These are phyloP conservation scores for Globisporangium megalacanthum DNA, from an alignment of 352 stramenopile species.

Conservation along the genomic window DNA sequence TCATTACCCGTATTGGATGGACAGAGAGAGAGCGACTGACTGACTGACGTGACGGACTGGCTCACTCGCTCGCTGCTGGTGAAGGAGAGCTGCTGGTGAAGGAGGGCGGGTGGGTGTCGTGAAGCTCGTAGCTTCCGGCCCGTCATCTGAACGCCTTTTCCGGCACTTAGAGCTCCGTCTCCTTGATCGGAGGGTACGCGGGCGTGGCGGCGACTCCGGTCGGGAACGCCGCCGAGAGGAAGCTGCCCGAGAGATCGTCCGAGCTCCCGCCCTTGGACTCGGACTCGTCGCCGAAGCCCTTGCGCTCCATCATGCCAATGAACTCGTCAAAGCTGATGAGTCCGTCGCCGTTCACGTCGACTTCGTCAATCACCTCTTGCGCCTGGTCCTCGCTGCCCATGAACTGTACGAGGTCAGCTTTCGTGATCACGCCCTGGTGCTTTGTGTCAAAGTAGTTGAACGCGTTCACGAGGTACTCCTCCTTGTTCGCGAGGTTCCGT, in stretches of 20 bases:
- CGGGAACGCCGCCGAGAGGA: conserved; percentile 36
- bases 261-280: conserved; percentile 40
- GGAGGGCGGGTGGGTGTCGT: no score
- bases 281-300: conserved; percentile 76
- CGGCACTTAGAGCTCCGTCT: conserved; percentile 63
- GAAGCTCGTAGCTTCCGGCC: no score
- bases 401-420: conserved; percentile 87
- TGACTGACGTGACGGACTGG: no score
- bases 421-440: conserved; percentile 81
- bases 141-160: no score
- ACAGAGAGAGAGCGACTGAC: no score
- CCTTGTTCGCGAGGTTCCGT: conserved; percentile 79
- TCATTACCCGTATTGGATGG: neutral
- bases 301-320: conserved; percentile 85
- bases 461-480: conserved; percentile 84
- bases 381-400: conserved; percentile 91
- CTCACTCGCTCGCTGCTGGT: neutral
- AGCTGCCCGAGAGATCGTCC: conserved; percentile 50
- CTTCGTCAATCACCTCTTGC: conserved; percentile 89
- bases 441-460: conserved; percentile 91
- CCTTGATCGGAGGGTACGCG: conserved; percentile 39
- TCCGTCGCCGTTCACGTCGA: conserved; percentile 88
- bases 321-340: conserved; percentile 94
- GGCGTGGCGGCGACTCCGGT: conserved; percentile 14
- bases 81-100: neutral